Evolutionary conservation across 2,329 filamentous ascomycete species (phyloP), one percentile per base, ranked within the genome.

Genomic region (Alternaria sp.): DNA sequence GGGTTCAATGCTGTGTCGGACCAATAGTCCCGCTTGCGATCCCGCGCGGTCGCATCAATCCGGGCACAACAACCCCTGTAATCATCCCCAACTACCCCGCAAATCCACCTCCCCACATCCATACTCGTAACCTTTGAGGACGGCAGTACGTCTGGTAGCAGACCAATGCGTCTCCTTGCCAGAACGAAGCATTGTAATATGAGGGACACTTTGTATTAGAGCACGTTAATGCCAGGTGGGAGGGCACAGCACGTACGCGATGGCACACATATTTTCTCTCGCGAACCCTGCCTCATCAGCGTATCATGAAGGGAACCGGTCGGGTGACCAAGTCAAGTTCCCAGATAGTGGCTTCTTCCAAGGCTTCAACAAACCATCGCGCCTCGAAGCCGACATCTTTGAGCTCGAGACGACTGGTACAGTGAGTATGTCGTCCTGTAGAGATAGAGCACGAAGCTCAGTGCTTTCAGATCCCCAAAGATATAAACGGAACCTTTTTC

Each of bases 401-500:
- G 76, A 79, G 52, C 75, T 80, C 32, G 81, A 82, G 62, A 78
- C 80, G 21, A 77, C 76, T 0, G 81, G 81, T 7, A 72, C 68
- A 3, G 67, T 68, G 61, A 61, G 53, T 54, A n/a, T 30, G 10
- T 4, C 21, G 32, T 40, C 36, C 8, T 57, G 8, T 6, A 28
- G n/a, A 21, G 15, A 40, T 1, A 13, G 12, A 52, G 12, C 15
- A 2, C 19, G 12, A 12, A 30, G 30, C 61, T 64, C 12, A 64
- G 40, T 28, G 1, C 5, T 23, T 6, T 6, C 43, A 68, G 66
- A 82, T 83, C 17, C 82, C 81, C 3, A 69, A 71, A 55, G 80
- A 83, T 21, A 82, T 83, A 45, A 79, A 82, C 46, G 82, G 82
- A 1, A 83, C 82, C 5, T 83, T 83, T 65, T 83, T 80, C 66